Evolutionary conservation across 73 alveolate genomes (phyloP), one percentile per base, ranked within the genome.

Genomic region (Paramecium caudatum): DNA sequence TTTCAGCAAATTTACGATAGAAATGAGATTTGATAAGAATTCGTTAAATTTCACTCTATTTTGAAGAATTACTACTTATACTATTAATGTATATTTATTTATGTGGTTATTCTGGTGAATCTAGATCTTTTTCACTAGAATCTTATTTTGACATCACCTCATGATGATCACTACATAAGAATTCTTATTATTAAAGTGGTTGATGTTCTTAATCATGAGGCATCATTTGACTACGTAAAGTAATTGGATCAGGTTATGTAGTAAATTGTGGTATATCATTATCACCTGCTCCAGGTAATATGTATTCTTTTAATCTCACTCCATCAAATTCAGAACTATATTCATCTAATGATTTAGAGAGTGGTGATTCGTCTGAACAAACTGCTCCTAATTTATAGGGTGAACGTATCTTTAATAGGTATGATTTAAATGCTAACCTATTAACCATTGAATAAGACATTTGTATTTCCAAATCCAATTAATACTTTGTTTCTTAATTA

Each of bases 361-460:
- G 17, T 8, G 83, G 49, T 4, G 83, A 65, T 36, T 33, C 49
- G 8, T 65, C 83, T 13, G 55, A 30, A 65, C 83, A 65, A n/a
- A n/a, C 47, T n/a, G 83, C 83, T 65, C 83, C 83, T 32, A 65
- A 65, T 74, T 74, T 41, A 16, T 39, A 74, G 1, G 88, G 69
- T 1, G 43, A 27, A 23, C 47, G 36, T 45, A 74, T 41, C 32
- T 41, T 41, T 43, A 74, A 39, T 1, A 23, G 32, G 43, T 74
- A 74, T 0, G 19, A 37, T 9, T 74, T 74, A 74, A 27, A 74
- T 5, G 32, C 45, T 0, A 74, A 21, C 21, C 47, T 37, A 21
- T 74, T 74, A 0, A 74, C 88, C 17, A 27, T 45, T 9, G 88
- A 74, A 12, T 74, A 74, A 1, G 62, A 43, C 65, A 74, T 16